Conservation (phyloP, 306 rosid genomes). For the Vigna reflexopilosa region DNA sequence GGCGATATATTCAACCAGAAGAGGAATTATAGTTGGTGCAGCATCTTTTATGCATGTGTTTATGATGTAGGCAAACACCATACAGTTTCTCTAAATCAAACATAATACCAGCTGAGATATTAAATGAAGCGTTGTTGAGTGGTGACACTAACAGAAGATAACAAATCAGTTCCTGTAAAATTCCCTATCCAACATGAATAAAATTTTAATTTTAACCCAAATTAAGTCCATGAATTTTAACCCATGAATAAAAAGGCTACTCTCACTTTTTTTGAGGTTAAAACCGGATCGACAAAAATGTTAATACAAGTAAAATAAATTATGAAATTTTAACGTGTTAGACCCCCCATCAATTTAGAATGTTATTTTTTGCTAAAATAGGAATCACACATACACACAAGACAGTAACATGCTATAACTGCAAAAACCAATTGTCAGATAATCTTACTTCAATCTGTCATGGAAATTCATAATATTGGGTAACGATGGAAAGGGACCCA, state of each 20-base stretch:
- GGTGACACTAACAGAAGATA: slow-evolving; percentile 11
- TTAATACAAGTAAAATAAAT: not conserved
- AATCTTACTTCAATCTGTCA: not conserved
- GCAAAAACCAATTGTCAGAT: slow-evolving; percentile 9
- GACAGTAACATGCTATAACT: not conserved
- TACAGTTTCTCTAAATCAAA: slow-evolving; percentile 24
- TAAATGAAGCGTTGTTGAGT: slow-evolving; percentile 6
- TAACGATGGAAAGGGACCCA: slow-evolving; percentile 15
- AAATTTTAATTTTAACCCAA: not conserved
- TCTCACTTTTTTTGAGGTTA: slow-evolving; percentile 2
- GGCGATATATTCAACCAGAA: not conserved
- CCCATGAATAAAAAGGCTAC: not conserved
- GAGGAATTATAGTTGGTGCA: not conserved
- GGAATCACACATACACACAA: slow-evolving; percentile 1
- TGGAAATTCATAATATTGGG: slow-evolving; percentile 2
- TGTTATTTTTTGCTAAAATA: slow-evolving; percentile 8
- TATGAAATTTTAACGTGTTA: not conserved
- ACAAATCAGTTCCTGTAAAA: slow-evolving; percentile 15
- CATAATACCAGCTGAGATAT: slow-evolving; percentile 22
- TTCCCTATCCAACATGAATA: not conserved
- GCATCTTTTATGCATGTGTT: not conserved
- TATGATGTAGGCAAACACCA: not conserved
- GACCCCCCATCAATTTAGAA: slow-evolving; percentile 1
- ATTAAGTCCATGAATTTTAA: slow-evolving; percentile 1
- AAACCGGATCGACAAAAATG: not conserved